Base-by-base conservation (phyloP, 768 basidiomycete species). In the Mycena alexandri region DNA sequence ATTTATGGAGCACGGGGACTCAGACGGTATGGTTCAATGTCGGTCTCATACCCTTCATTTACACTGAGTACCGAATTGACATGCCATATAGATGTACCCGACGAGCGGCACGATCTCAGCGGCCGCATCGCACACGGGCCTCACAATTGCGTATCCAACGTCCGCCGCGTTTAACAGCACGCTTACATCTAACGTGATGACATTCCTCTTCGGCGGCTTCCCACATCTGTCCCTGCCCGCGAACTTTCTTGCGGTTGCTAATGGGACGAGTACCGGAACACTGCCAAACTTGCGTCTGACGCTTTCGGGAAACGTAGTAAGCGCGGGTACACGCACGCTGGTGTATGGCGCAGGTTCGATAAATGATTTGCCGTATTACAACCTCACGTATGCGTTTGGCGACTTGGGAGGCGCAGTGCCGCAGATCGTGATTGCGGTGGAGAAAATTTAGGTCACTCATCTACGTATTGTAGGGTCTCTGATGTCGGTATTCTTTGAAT, bases 121-220 rank as follows among this genome's bases (percentile, higher is more conserved):
- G 8, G 29, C 66, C 33, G 76, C 74, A 6, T 69, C 70, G 5
- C 51, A 63, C 7, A 67, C 61, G 11, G 73, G 70, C 33, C 61
- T 77, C 44, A 73, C 72, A 19, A 72, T 78, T 42, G 66, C 74
- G 11, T 78, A 78, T 52, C 75, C 75, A 3, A 67, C 73, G 3
- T 76, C 76, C 8, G 38, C 33, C 6, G 75, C 75, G 9, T 78
- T 78, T 56, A 54, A 54, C 21, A 50, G 21, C 6, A 68, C 62
- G 5, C 63, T 68, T 14, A 56, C 54, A 17, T 75, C 75, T 16
- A 71, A 61, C 38, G 59, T 67, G 7, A 74, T 78, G 70, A 75
- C 73, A 2, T 74, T 78, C 63, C 69, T 78, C n/a, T 65, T 76
- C 43, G 69, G 67, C 29, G 78, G 76, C 14, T 69, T 75, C 61